Percentiles rank a stretch among this genome's conserved stretches.
Conservation (phyloP, 108 stramenopile species). For the Schizochytrium sp. region DNA sequence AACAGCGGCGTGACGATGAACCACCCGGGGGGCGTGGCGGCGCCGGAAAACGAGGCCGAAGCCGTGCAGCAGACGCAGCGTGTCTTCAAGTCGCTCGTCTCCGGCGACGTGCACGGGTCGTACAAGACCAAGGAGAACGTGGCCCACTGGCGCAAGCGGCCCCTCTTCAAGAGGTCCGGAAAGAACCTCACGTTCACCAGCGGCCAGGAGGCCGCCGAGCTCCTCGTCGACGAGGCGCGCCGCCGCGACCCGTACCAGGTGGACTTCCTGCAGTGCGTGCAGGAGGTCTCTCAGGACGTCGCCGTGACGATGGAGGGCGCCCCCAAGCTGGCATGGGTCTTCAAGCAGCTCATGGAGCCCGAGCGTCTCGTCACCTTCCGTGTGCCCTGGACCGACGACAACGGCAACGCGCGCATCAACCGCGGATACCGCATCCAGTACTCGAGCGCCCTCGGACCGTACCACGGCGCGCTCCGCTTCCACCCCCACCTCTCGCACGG, state of each 20-base stretch:
- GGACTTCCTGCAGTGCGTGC: conserved; percentile 70
- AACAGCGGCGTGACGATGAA: neutral
- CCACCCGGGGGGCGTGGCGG: neutral
- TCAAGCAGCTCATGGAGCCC: conserved; percentile 48
- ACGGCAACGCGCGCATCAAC: conserved; percentile 45
- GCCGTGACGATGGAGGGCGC: conserved; percentile 42
- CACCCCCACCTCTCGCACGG: conserved; percentile 33
- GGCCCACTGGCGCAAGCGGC: conserved; percentile 75
- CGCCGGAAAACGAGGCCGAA: neutral
- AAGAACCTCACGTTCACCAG: conserved; percentile 78
- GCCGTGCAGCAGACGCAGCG: neutral
- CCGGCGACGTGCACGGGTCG: conserved; percentile 47
- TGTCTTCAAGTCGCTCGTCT: neutral
- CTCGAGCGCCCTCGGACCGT: conserved; percentile 51
- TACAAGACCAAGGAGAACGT: conserved; percentile 72
- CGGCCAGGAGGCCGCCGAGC: conserved; percentile 76
- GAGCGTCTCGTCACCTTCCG: conserved; percentile 52
- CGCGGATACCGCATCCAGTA: conserved; percentile 53
- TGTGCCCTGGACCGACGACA: conserved; percentile 53
- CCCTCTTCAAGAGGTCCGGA: conserved; percentile 80
- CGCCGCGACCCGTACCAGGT: conserved; percentile 76
- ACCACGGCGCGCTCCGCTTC: conserved; percentile 50
- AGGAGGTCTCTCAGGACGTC: conserved; percentile 29
- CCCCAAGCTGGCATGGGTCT: conserved; percentile 52
- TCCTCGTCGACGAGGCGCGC: conserved; percentile 69